Base-by-base conservation (phyloP, 345 rosid genomes). In the Corymbia maculata region DNA sequence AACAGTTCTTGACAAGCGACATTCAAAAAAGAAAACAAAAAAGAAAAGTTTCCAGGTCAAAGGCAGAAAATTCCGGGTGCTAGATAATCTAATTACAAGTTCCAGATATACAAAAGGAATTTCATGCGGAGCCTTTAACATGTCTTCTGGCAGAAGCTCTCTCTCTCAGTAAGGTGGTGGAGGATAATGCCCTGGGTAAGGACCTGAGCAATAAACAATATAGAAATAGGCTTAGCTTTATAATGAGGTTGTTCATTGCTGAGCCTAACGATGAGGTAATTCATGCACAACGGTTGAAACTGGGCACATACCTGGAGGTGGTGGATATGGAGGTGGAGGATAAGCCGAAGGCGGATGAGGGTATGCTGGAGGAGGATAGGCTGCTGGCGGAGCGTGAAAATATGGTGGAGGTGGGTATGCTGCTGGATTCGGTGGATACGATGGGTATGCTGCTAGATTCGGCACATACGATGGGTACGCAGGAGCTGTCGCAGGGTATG, bases 181-280 rank as follows among this genome's bases (percentile, higher is more conserved):
- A 30, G 96, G 97, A 91, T 92, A 94, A 32, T 61, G 88, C 79
- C 97, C 97, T 28, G 92, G 94, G 79, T 89, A 95, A 86, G 93
- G 95, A 91, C 94, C 97, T 94, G 92, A 80, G 85, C 53, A 61
- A 52, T 86, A 86, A 86, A 53, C 61, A 75, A 19, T 85, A 45
- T 6, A 42, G 70, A 85, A 32, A 84, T 36, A 36, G 42, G 42
- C 42, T 85, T 22, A 85, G 22, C 85, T 52, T 57, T 50, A 15
- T 68, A 68, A 68, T 32, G 6, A 70, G 47, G 47, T 32, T 14
- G 6, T 66, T 66, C 79, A 66, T 64, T n/a, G 70, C 70, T 66
- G 11, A 70, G 47, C 80, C 13, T 4, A 36, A 36, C 13, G 36
- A 70, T 70, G 26, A 70, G 24, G 80, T 1, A 9, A 32, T 70